Conservation (phyloP, 2,329 filamentous ascomycete species). For the Xylariomycetidae sp. region DNA sequence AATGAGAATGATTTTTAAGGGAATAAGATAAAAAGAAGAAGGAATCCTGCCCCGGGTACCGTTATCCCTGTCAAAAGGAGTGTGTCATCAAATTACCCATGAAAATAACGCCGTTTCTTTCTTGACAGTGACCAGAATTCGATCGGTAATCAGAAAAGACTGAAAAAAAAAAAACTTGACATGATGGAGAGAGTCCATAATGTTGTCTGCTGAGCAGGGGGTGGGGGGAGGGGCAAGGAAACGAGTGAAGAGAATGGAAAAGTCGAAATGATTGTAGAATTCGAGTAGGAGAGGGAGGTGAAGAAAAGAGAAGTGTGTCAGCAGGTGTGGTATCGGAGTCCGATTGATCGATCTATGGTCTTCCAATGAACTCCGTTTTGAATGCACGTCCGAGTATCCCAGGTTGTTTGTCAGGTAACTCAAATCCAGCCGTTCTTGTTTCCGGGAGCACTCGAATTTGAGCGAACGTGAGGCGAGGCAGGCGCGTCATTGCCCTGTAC, state of each 20-base stretch:
- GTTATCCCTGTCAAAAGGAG: neutral
- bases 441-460: neutral
- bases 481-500: slow-evolving; percentile 5
- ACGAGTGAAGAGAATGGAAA: too few species aligned
- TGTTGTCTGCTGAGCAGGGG: neutral
- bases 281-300: too few species aligned
- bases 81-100: too few species aligned
- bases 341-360: neutral
- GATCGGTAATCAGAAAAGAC: neutral
- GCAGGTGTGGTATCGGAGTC: neutral
- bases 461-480: neutral
- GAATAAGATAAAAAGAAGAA: neutral
- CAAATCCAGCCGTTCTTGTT: neutral
- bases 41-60: neutral
- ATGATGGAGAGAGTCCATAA: neutral
- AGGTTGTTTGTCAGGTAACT: too few species aligned
- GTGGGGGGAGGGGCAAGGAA: neutral
- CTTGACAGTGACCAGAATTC: neutral
- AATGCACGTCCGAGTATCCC: neutral
- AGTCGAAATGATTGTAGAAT: too few species aligned
- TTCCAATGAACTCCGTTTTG: neutral
- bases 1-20: too few species aligned
- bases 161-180: neutral
- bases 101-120: neutral
- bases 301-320: too few species aligned